phyloP scores from a whole-genome alignment of 2,329 filamentous ascomycete species.

The Coniochaeta hoffmannii region DNA sequence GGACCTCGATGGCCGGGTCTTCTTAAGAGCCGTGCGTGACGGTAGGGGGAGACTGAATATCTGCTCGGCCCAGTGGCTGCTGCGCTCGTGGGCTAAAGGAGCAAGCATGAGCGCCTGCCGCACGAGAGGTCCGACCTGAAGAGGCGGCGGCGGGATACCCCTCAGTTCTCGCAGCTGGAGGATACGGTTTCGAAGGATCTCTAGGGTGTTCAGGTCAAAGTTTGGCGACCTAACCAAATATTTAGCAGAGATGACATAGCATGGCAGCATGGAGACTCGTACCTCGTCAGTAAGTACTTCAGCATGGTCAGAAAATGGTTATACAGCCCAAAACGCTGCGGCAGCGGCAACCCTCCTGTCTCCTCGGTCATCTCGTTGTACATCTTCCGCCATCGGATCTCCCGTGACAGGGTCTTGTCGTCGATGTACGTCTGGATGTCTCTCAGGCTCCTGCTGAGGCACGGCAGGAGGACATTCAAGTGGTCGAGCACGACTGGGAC shows the following conservation, averaged over 20 bases:
- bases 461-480: constrained; percentile 49
- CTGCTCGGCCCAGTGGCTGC: constrained; percentile 50
- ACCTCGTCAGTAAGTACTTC: constrained; percentile 45
- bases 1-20: constrained; percentile 33
- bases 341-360: constrained; percentile 40
- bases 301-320: constrained; percentile 45
- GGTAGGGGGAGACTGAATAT: constrained; percentile 50
- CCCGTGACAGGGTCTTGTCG: constrained; percentile 37
- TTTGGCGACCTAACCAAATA: constrained; percentile 32
- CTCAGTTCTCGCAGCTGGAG: constrained; percentile 45
- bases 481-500: constrained; percentile 46
- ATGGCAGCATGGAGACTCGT: background rate
- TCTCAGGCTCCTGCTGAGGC: constrained; percentile 41
- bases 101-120: constrained; percentile 22
- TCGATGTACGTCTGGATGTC: constrained; percentile 47
- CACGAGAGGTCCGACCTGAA: constrained; percentile 25
- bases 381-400: constrained; percentile 51
- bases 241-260: background rate
- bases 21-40: constrained; percentile 40
- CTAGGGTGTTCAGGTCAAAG: constrained; percentile 49
- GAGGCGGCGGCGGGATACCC: constrained; percentile 35
- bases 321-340: constrained; percentile 47
- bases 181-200: constrained; percentile 39
- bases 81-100: constrained; percentile 15
- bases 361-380: constrained; percentile 48